A percentile compares a stretch with the other conserved stretches of the same genome.
Evolutionary conservation across 1,284 basidiomycete genomes (phyloP).

Genomic region (Golubevia sp.): DNA sequence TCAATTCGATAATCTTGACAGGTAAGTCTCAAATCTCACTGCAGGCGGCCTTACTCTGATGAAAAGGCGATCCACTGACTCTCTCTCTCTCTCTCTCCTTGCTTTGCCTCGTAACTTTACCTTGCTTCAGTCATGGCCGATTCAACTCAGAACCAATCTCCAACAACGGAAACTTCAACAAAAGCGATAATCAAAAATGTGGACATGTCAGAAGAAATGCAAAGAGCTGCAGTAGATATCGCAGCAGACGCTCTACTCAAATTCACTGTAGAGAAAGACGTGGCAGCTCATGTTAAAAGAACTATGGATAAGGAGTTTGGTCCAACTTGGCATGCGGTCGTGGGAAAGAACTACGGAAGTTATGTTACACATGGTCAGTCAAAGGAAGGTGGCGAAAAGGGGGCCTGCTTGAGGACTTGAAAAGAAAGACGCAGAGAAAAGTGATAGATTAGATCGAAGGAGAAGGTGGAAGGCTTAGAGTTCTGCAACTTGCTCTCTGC

Average conservation of each 20-base stretch:
- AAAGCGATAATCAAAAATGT: constrained; percentile 95
- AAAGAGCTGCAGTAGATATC: constrained; percentile 86
- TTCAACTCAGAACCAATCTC: too few species aligned
- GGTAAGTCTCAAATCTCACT: too few species aligned
- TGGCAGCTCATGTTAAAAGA: constrained; percentile 96
- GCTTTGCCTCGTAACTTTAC: background rate
- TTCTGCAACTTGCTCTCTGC: too few species aligned
- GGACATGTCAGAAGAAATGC: constrained; percentile 96
- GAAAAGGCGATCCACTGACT: too few species aligned
- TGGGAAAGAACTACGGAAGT: constrained; percentile 96
- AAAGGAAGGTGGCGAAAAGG: background rate
- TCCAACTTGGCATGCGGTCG: constrained; percentile 96
- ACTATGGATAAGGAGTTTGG: constrained; percentile 90
- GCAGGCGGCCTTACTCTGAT: too few species aligned
- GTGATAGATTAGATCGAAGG: background rate
- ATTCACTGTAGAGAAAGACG: constrained; percentile 94
- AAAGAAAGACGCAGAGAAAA: background rate
- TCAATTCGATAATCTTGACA: too few species aligned
- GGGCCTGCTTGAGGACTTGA: background rate
- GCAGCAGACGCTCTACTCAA: constrained; percentile 82
- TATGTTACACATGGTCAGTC: constrained; percentile 92
- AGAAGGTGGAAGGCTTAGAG: too few species aligned
- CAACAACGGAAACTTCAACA: constrained; percentile 58
- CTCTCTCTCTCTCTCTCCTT: too few species aligned
- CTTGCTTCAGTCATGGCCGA: background rate